Evolutionary conservation across 2,329 filamentous ascomycete species (phyloP).

Genomic region (Fusarium sublunatum): DNA sequence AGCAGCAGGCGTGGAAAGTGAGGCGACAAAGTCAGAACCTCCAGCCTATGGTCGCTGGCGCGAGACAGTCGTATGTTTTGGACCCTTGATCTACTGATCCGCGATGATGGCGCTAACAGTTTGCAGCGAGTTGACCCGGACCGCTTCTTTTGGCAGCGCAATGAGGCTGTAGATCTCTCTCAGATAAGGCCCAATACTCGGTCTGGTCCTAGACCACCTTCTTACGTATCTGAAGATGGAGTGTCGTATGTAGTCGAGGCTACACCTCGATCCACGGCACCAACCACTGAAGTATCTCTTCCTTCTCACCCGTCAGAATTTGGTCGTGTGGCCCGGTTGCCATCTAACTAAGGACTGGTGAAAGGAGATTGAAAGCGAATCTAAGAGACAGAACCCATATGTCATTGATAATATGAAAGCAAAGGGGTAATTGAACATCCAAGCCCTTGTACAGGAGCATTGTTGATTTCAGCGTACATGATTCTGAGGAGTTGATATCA

Average conservation of each 20-base stretch:
- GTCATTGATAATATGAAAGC: neutral
- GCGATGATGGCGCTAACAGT: slow-evolving; percentile 16
- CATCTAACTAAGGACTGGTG: slow-evolving; percentile 16
- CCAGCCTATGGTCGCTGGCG: slow-evolving; percentile 90
- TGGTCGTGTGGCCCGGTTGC: slow-evolving; percentile 45
- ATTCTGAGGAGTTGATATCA: slow-evolving; percentile 26
- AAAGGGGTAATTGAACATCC: slow-evolving; percentile 1
- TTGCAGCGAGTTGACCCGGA: slow-evolving; percentile 79
- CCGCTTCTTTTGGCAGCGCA: slow-evolving; percentile 82
- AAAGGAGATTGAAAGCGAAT: neutral
- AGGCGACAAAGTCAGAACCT: slow-evolving; percentile 70
- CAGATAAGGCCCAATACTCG: slow-evolving; percentile 41
- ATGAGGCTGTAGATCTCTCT: slow-evolving; percentile 53
- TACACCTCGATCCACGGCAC: slow-evolving; percentile 67
- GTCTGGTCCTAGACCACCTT: slow-evolving; percentile 70
- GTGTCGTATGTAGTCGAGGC: slow-evolving; percentile 78
- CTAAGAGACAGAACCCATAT: neutral
- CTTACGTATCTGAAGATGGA: slow-evolving; percentile 80
- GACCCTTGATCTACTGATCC: neutral
- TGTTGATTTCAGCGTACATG: slow-evolving; percentile 24
- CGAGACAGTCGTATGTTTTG: slow-evolving; percentile 76
- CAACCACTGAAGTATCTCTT: slow-evolving; percentile 57
- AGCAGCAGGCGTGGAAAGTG: slow-evolving; percentile 65
- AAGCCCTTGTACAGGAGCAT: slow-evolving; percentile 2
- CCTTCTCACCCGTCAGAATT: slow-evolving; percentile 62